Percentiles rank a stretch among this genome's conserved stretches.
These are phyloP conservation scores for Aspergillaceae sp. DNA, from an alignment of 2,329 filamentous ascomycete species.

Conservation along the genomic window DNA sequence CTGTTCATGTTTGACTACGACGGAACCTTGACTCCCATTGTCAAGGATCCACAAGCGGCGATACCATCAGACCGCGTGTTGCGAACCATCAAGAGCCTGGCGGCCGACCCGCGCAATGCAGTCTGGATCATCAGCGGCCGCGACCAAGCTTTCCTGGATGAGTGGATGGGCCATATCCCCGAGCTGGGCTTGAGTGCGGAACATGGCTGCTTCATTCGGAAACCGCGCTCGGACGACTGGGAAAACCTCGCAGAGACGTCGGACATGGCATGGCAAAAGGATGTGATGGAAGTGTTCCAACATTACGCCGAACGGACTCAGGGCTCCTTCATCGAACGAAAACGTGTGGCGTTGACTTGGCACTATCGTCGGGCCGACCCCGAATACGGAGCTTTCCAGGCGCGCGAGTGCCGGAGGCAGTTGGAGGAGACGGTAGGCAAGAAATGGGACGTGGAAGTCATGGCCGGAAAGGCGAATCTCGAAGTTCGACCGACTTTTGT, in stretches of 20 bases:
- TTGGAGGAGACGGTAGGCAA: conserved; percentile 68
- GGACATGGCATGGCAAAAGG: conserved; percentile 86
- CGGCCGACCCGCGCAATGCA: conserved; percentile 69
- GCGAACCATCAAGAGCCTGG: conserved; percentile 67
- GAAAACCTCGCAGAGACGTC: conserved; percentile 77
- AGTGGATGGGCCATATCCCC: conserved; percentile 85
- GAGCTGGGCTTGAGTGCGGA: conserved; percentile 91
- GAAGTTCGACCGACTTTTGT: conserved; percentile 95
- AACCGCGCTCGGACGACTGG: conserved; percentile 70
- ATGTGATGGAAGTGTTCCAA: conserved; percentile 76
- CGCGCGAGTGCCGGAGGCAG: conserved; percentile 70
- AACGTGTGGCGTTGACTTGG: conserved; percentile 92
- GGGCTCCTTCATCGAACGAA: conserved; percentile 87
- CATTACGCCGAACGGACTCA: conserved; percentile 80
- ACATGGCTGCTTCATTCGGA: conserved; percentile 89
- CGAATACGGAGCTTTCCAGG: conserved; percentile 71
- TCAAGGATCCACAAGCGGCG: conserved; percentile 80
- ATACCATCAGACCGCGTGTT: conserved; percentile 79
- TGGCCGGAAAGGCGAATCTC: conserved; percentile 92
- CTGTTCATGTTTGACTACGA: conserved; percentile 99
- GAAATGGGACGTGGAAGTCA: conserved; percentile 87
- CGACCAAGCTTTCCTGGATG: conserved; percentile 81
- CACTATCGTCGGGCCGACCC: conserved; percentile 90
- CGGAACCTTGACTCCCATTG: conserved; percentile 90
- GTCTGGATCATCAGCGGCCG: conserved; percentile 99